phyloP scores from a whole-genome alignment of 352 stramenopile species.

The Globisporangium parvum region DNA sequence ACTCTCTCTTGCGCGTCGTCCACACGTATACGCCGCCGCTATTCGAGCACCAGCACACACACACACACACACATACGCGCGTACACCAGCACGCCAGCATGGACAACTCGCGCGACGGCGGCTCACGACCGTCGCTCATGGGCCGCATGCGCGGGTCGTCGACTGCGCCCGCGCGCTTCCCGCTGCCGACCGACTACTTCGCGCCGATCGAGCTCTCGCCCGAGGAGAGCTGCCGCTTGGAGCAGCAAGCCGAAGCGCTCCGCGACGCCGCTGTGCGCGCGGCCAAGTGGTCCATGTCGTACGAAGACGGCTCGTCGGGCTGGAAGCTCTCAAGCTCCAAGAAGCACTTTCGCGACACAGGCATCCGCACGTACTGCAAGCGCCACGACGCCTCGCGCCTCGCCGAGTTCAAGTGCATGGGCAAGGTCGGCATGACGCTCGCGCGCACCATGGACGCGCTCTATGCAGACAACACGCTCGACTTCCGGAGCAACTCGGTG shows the following conservation, averaged over 20 bases:
- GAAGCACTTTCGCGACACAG: slow-evolving; percentile 57
- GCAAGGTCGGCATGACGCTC: slow-evolving; percentile 42
- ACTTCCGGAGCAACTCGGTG: slow-evolving; percentile 47
- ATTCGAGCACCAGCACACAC: too few species aligned
- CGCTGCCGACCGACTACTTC: slow-evolving; percentile 43
- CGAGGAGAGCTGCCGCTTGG: slow-evolving; percentile 34
- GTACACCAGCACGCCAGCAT: slow-evolving; percentile 8
- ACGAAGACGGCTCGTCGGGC: slow-evolving; percentile 45
- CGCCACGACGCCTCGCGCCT: slow-evolving; percentile 26
- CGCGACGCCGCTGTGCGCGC: slow-evolving; percentile 26
- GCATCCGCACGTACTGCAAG: slow-evolving; percentile 53
- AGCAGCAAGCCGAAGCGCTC: slow-evolving; percentile 29
- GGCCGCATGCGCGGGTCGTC: slow-evolving; percentile 20
- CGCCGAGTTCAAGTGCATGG: slow-evolving; percentile 64
- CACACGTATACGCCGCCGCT: background rate
- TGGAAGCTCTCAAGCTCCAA: slow-evolving; percentile 71
- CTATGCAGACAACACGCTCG: slow-evolving; percentile 54
- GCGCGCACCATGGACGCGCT: slow-evolving; percentile 39
- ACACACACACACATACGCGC: background rate
- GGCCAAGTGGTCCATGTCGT: slow-evolving; percentile 55
- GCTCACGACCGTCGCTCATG: slow-evolving; percentile 30
- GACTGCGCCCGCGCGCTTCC: slow-evolving; percentile 23
- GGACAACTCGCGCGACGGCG: slow-evolving; percentile 25
- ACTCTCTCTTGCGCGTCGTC: background rate
- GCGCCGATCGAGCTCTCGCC: slow-evolving; percentile 23